Evolutionary conservation across 306 rosid species (phyloP).

Genomic region (Erythrophleum fordii): DNA sequence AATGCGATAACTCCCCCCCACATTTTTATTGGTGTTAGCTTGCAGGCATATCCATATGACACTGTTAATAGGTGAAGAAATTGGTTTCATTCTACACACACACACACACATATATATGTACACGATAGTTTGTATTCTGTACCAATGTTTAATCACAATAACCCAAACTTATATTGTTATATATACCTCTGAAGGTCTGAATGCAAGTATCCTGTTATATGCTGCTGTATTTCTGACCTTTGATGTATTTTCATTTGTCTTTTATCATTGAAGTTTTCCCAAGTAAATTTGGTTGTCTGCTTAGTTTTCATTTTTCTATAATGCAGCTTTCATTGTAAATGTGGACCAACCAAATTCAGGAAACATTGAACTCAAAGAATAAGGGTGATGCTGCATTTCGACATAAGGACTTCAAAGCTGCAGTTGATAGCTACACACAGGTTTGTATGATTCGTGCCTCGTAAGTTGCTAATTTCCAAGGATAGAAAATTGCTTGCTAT

Average conservation of each 20-base stretch:
- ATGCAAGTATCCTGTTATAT: not conserved
- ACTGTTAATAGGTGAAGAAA: not conserved
- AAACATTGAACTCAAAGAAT: constrained; percentile 82
- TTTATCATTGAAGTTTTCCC: constrained; percentile 21
- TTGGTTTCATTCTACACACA: too few species aligned
- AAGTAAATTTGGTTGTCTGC: not conserved
- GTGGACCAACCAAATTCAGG: constrained; percentile 99
- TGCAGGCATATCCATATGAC: not conserved
- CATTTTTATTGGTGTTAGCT: not conserved
- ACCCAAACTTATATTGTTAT: not conserved
- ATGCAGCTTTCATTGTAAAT: constrained; percentile 91
- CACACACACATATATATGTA: too few species aligned
- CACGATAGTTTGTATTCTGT: not conserved
- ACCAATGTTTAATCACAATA: not conserved
- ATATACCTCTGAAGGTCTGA: not conserved
- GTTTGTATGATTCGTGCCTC: constrained; percentile 45
- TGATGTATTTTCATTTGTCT: not conserved
- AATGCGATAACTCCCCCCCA: not conserved
- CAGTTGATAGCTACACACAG: constrained; percentile 79
- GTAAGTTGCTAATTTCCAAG: too few species aligned
- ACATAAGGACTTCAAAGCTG: constrained; percentile 70
- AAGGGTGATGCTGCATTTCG: constrained; percentile 85
- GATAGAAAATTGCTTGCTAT: not conserved
- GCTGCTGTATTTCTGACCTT: constrained; percentile 11
- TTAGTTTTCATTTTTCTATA: not conserved